Evolutionary conservation across 306 rosid species (phyloP).

Genomic region (Mimosa bimucronata): DNA sequence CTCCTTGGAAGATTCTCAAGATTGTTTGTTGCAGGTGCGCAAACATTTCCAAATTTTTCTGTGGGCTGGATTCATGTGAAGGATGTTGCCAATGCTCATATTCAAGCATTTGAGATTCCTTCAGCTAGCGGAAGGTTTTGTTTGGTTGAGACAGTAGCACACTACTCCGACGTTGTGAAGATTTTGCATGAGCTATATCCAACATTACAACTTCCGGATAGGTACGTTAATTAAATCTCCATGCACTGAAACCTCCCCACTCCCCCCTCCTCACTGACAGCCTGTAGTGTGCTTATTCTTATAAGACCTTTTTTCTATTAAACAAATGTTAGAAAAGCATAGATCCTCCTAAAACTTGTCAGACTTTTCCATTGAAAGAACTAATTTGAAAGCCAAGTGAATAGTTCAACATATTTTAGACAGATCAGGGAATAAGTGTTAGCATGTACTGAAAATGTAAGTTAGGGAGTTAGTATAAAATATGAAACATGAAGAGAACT

Average conservation of each 20-base stretch:
- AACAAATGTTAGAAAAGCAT: neutral
- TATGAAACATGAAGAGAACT: too few species aligned
- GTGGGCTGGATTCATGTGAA: conserved; percentile 75
- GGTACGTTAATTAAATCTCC: neutral
- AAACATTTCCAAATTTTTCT: conserved; percentile 51
- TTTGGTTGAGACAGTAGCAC: conserved; percentile 42
- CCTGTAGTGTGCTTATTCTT: neutral
- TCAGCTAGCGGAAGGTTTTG: conserved; percentile 78
- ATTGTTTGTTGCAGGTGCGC: conserved; percentile 11
- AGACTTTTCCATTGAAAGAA: too few species aligned
- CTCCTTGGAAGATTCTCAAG: neutral
- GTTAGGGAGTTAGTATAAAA: too few species aligned
- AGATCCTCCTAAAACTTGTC: too few species aligned
- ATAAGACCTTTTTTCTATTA: neutral
- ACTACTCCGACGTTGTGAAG: neutral
- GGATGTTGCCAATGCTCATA: conserved; percentile 80
- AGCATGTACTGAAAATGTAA: too few species aligned
- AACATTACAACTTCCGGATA: neutral
- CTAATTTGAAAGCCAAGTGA: too few species aligned
- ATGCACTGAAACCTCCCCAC: neutral
- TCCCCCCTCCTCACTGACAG: neutral
- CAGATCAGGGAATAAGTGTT: too few species aligned
- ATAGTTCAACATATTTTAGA: too few species aligned
- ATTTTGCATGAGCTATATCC: neutral
- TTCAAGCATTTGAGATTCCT: conserved; percentile 76